Evolutionary conservation across 768 basidiomycete species (phyloP).

Genomic region (Chalciporus chontae): DNA sequence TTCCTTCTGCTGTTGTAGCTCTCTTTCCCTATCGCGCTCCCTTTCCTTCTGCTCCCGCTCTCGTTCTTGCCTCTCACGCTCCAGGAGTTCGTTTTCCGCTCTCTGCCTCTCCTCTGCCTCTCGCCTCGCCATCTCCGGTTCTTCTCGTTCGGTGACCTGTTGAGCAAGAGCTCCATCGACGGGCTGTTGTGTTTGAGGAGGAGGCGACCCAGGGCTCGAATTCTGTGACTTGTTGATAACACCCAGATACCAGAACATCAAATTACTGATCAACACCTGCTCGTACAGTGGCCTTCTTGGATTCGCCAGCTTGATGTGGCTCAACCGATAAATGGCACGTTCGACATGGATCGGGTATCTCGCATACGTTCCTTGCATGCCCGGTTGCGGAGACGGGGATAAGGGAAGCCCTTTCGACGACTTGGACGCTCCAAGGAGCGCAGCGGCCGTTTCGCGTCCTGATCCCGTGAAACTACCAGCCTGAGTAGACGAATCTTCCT

Average conservation of each 20-base stretch:
- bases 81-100: conserved; percentile 41
- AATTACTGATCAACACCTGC: conserved; percentile 88
- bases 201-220: conserved; percentile 34
- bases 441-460: conserved; percentile 84
- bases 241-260: conserved; percentile 99
- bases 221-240: conserved; percentile 90
- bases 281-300: conserved; percentile 95
- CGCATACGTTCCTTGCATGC: conserved; percentile 47
- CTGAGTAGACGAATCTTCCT: conserved; percentile 57
- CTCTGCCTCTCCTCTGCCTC: conserved; percentile 39
- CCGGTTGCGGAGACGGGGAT: conserved; percentile 53
- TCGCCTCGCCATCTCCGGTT: conserved; percentile 34
- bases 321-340: conserved; percentile 93
- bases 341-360: conserved; percentile 99
- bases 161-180: conserved; percentile 23
- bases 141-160: conserved; percentile 33
- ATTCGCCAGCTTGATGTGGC: conserved; percentile 98
- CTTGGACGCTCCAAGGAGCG: conserved; percentile 80
- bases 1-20: conserved; percentile 41
- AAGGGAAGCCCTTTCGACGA: conserved; percentile 65
- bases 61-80: conserved; percentile 55
- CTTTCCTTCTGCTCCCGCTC: conserved; percentile 46
- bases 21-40: conserved; percentile 23
- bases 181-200: conserved; percentile 28
- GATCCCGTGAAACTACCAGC: conserved; percentile 37